These are phyloP conservation scores for Sarocladium kiliense DNA, from an alignment of 2,329 filamentous ascomycete genomes.

Conservation along the genomic window DNA sequence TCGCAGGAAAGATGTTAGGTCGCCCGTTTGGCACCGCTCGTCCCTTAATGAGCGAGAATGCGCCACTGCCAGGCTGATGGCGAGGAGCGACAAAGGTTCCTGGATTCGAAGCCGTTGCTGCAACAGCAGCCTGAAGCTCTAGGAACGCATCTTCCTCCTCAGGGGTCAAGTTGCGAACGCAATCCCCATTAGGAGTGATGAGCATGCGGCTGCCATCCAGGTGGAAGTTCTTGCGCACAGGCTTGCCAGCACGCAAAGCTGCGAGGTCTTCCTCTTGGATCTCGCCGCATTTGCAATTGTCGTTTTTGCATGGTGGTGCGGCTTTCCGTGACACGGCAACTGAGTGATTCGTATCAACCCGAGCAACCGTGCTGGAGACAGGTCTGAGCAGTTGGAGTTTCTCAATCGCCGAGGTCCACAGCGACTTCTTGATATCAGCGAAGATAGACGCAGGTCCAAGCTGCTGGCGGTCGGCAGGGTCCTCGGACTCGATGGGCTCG, in stretches of 20 bases:
- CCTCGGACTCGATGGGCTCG: constrained; percentile 7
- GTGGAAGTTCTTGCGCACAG: constrained; percentile 52
- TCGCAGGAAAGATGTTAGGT: constrained; percentile 55
- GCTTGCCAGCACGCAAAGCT: constrained; percentile 47
- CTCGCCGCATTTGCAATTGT: constrained; percentile 33
- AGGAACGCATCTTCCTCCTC: constrained; percentile 69
- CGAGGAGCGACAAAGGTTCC: constrained; percentile 51
- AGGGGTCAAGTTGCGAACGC: constrained; percentile 63
- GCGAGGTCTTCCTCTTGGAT: constrained; percentile 47
- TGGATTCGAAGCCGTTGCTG: constrained; percentile 43
- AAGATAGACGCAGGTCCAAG: constrained; percentile 29
- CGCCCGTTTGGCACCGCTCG: constrained; percentile 60
- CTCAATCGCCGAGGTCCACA: constrained; percentile 28
- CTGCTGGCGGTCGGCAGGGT: constrained; percentile 13
- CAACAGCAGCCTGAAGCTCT: constrained; percentile 58
- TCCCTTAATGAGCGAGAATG: constrained; percentile 59
- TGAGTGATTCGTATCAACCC: neutral
- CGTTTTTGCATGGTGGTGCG: constrained; percentile 29
- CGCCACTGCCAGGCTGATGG: constrained; percentile 47
- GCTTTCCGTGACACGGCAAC: constrained; percentile 15
- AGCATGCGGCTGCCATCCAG: constrained; percentile 63
- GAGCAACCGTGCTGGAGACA: constrained; percentile 20
- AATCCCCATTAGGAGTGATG: constrained; percentile 71
- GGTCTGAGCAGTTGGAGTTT: constrained; percentile 32
- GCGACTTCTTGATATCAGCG: constrained; percentile 25